Evolutionary conservation across 2,329 filamentous ascomycete genomes (phyloP).

Genomic region (Aspergillus sp.): DNA sequence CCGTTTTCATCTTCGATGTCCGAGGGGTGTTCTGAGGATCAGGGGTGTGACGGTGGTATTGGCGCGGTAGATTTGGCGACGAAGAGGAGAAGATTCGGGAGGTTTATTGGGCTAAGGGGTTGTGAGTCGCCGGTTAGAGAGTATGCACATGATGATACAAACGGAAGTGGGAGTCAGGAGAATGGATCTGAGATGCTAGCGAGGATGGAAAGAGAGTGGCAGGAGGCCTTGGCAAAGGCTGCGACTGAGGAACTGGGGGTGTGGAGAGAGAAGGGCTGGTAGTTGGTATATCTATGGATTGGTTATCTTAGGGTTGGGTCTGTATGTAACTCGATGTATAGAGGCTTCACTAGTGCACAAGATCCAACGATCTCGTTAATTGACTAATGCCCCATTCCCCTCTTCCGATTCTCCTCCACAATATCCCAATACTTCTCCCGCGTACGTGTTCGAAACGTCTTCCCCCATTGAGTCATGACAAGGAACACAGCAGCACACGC

Average conservation of each 20-base stretch:
- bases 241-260: constrained; percentile 19
- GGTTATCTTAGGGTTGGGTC: background rate
- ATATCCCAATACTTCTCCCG: constrained; percentile 32
- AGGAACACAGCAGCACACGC: constrained; percentile 31
- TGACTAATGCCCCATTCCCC: constrained; percentile 24
- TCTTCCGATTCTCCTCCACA: constrained; percentile 26
- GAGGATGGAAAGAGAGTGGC: constrained; percentile 23
- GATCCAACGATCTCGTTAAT: background rate
- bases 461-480: constrained; percentile 34
- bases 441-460: constrained; percentile 25
- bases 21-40: background rate
- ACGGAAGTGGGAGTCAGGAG: background rate
- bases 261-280: constrained; percentile 1
- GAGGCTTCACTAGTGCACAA: too few relatives aligned
- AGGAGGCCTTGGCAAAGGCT: constrained; percentile 18
- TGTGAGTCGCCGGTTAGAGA: constrained; percentile 22
- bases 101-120: constrained; percentile 36
- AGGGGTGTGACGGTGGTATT: background rate
- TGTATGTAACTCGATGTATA: too few relatives aligned
- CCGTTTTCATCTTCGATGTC: constrained; percentile 8
- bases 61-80: constrained; percentile 23
- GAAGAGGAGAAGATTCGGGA: constrained; percentile 35
- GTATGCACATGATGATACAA: background rate
- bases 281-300: background rate
- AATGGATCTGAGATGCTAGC: constrained; percentile 10